Base-by-base conservation (phyloP, 2,329 filamentous ascomycete genomes). In the Colletotrichum karsti region DNA sequence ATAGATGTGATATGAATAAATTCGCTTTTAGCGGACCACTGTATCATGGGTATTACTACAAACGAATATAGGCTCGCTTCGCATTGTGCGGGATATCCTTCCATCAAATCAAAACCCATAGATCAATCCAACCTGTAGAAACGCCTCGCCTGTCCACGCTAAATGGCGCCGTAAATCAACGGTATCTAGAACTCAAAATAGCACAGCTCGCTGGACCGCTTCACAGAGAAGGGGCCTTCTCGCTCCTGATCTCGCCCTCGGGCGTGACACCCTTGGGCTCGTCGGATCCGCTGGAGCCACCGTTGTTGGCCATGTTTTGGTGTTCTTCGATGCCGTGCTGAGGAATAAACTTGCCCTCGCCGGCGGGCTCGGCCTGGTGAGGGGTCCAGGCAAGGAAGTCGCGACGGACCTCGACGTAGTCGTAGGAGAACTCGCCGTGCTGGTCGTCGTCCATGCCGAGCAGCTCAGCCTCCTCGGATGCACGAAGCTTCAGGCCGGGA, bases 361-460 rank as follows among this genome's bases (percentile, higher is more conserved):
- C 79, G 55, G 86, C 84, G 26, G 89, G 91, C 72, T 92, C 89
- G 69, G 83, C 85, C 75, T 91, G 91, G 35, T 91, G 90, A 1
- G 93, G 93, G 30, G 92, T 95, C 93, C 93, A 96, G 67, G 93
- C 93, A 41, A 96, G 88, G 85, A 95, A 96, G 81, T 96, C 93
- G 75, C 93, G 90, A 76, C 93, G 91, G 67, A 95, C 92, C 86
- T 96, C 93, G 72, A 96, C 93, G 79, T 95, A 96, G 79, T 96
- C 93, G 84, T 95, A 95, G 12, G 93, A 93, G 77, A 95, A 96
- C 81, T 96, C 93, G 80, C 93, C 93, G 73, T 95, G 92, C 82
- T 96, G 93, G 81, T 95, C 93, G 77, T 95, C 93, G 76, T 96
- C 93, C 92, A 95, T 95, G 73, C 93, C 93, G 63, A 95, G 88